Percentiles rank a stretch among this genome's conserved stretches.
Evolutionary conservation across 225 moss, liverwort and hornwort genomes (phyloP).

Genomic region (Thuidium tamariscinum): DNA sequence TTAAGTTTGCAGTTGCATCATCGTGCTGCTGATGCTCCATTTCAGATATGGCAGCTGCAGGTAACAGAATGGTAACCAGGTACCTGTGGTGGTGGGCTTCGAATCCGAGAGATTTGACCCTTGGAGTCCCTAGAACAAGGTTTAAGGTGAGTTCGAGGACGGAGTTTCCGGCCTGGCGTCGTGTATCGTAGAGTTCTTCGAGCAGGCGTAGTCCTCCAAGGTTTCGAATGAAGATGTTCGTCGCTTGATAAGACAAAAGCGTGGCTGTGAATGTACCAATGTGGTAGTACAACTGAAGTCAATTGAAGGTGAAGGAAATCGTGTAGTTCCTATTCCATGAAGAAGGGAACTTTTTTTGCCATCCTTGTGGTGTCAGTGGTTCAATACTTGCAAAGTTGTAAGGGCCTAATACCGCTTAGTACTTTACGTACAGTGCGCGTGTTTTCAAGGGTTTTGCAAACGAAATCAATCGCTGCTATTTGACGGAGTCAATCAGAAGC

Average conservation of each 20-base stretch:
- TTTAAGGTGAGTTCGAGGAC: background rate
- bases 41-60: background rate
- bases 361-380: constrained; percentile 20
- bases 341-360: constrained; percentile 3
- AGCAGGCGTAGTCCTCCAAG: background rate
- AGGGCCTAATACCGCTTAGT: background rate
- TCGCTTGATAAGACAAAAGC: background rate
- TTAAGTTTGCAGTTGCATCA: background rate
- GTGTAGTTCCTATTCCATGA: background rate
- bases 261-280: background rate
- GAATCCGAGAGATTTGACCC: background rate
- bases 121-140: background rate
- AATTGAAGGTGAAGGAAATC: constrained; percentile 2
- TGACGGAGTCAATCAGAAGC: background rate
- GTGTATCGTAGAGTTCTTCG: background rate
- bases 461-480: background rate
- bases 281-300: background rate
- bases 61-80: background rate
- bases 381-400: background rate
- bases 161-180: background rate
- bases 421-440: background rate
- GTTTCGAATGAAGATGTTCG: background rate
- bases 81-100: background rate
- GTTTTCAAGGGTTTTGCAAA: background rate
- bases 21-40: background rate